Base-by-base conservation (phyloP, 768 basidiomycete genomes). In the Udeniomyces megalosporus region DNA sequence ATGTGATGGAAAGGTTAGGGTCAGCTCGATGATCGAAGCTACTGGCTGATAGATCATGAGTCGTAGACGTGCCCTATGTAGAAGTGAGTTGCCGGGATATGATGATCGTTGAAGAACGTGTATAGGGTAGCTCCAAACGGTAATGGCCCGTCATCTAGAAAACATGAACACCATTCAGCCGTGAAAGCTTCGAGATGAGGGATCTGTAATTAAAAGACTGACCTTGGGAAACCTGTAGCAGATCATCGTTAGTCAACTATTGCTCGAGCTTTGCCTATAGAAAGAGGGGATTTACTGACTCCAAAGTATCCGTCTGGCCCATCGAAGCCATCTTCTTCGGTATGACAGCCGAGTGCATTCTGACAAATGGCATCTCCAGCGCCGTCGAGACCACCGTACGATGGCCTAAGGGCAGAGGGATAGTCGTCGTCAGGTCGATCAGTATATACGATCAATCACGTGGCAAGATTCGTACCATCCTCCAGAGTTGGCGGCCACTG, bases 81-180 rank as follows among this genome's bases (percentile, higher is more conserved):
- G 26, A 64, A 59, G 34, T 50, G 55, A 20, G 62, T 47, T 17
- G 46, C 46, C 6, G 93, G 3, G 82, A 83, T 17, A 64, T 83
- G 80, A 60, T 90, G 79, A 20, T 75, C 59, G 62, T 77, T 66
- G 52, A 93, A 76, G 72, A 88, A 92, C 11, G 79, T 68, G 69
- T 86, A 80, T n/a, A 93, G 79, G 11, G 60, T 50, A 12, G 70
- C 65, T 8, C 75, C 75, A 2, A 73, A 59, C 0, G 76, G 74
- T n/a, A 78, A 74, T 0, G 88, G 88, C 0, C 88, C 88, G 69
- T 90, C 88, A 69, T 91, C 88, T n/a, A n/a, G n/a, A n/a, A n/a
- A n/a, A n/a, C n/a, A n/a, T n/a, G n/a, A n/a, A n/a, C n/a, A n/a
- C n/a, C n/a, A n/a, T n/a, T n/a, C n/a, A n/a, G n/a, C n/a, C n/a